phyloP scores from a whole-genome alignment of 2,329 filamentous ascomycete genomes.

The Xylaria sp. region DNA sequence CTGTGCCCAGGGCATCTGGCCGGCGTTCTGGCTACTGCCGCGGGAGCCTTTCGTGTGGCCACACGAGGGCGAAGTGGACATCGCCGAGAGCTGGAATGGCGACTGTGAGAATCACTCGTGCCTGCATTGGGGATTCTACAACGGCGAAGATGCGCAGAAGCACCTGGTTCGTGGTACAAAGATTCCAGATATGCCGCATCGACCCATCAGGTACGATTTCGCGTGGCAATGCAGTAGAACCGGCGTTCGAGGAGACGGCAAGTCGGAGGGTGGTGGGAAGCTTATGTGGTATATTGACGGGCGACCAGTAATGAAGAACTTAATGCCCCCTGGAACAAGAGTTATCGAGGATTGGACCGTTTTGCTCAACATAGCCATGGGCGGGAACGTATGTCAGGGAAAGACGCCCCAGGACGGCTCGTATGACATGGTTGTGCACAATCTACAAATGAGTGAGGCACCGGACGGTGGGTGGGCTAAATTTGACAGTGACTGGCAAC shows the following conservation, averaged over 20 bases:
- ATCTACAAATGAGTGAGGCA: constrained; percentile 62
- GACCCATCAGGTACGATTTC: constrained; percentile 64
- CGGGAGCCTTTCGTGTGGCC: constrained; percentile 68
- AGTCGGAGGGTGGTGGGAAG: constrained; percentile 55
- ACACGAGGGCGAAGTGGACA: constrained; percentile 68
- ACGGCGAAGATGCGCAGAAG: constrained; percentile 64
- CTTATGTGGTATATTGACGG: constrained; percentile 70
- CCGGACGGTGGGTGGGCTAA: constrained; percentile 64
- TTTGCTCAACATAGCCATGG: constrained; percentile 70
- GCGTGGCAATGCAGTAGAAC: constrained; percentile 62
- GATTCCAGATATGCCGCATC: constrained; percentile 59
- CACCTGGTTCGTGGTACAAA: constrained; percentile 64
- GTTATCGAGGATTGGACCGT: constrained; percentile 66
- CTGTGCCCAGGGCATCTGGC: constrained; percentile 67
- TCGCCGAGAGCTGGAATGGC: constrained; percentile 70
- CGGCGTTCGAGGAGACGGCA: constrained; percentile 55
- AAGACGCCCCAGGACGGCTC: constrained; percentile 61
- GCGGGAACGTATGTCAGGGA: constrained; percentile 66
- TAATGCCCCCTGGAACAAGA: constrained; percentile 62
- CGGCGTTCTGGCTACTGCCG: constrained; percentile 70
- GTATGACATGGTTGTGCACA: constrained; percentile 67
- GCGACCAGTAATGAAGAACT: constrained; percentile 65
- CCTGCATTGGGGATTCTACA: constrained; percentile 68
- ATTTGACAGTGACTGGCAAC: constrained; percentile 63
- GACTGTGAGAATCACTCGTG: constrained; percentile 65